Percentiles rank a stretch among this genome's conserved stretches.
These are phyloP conservation scores for Ulota crispa DNA, from an alignment of 225 moss, liverwort and hornwort species.

Conservation along the genomic window DNA sequence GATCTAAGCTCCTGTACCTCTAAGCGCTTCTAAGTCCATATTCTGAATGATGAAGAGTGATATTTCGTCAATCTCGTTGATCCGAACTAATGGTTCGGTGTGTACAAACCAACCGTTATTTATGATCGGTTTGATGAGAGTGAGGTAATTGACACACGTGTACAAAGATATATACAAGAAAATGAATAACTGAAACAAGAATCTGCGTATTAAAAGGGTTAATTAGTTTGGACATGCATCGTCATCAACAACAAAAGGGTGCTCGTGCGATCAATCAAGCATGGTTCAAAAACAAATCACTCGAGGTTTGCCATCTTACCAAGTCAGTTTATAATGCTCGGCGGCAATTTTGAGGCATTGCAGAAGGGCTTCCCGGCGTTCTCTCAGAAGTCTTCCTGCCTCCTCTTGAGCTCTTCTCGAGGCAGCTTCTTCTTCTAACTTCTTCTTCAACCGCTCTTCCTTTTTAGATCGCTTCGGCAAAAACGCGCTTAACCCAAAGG, in stretches of 20 bases:
- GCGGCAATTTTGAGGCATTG: conserved; percentile 77
- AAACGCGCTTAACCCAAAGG: conserved; percentile 96
- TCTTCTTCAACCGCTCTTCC: conserved; percentile 83
- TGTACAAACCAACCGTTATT: too few species aligned
- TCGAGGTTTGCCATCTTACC: conserved; percentile 41
- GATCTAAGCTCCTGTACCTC: background rate
- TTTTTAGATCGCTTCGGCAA: conserved; percentile 88
- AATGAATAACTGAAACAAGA: too few species aligned
- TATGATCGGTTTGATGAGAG: too few species aligned
- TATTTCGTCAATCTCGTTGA: too few species aligned
- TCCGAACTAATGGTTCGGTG: too few species aligned
- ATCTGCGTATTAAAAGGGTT: background rate
- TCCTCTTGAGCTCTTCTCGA: conserved; percentile 62
- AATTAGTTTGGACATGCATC: background rate
- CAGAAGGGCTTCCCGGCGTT: conserved; percentile 72
- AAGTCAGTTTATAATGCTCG: conserved; percentile 70
- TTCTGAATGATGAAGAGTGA: too few species aligned
- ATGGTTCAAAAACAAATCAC: background rate
- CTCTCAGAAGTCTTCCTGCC: conserved; percentile 58
- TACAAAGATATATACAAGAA: too few species aligned
- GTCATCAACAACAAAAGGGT: conserved; percentile 1
- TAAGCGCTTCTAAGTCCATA: too few species aligned
- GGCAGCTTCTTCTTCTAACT: conserved; percentile 75
- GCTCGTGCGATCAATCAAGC: background rate
- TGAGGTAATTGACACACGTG: too few species aligned